A percentile compares a stretch with the other conserved stretches of the same genome.
Conservation (phyloP, 176 grass and related monocot species). For the Echinochloa phyllopogon region DNA sequence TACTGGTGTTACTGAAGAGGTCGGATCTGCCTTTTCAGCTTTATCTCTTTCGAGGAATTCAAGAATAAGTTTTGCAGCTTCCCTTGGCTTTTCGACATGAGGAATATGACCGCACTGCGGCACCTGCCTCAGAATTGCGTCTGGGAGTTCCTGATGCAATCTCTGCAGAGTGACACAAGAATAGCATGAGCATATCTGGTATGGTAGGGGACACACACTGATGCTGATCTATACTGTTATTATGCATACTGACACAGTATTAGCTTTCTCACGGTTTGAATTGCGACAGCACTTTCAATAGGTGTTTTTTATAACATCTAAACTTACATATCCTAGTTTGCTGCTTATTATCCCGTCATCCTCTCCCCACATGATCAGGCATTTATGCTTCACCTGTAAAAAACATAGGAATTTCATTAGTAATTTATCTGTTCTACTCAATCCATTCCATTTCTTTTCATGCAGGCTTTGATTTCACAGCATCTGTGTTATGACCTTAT, state of each 20-base stretch:
- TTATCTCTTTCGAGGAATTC: slow-evolving; percentile 57
- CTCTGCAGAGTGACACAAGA: slow-evolving; percentile 61
- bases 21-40: background rate
- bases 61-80: slow-evolving; percentile 50
- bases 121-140: slow-evolving; percentile 59
- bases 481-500: background rate
- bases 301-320: background rate
- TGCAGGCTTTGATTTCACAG: background rate
- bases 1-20: slow-evolving; percentile 1
- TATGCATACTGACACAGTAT: background rate
- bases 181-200: background rate
- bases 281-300: background rate
- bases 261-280: background rate
- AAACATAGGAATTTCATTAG: background rate
- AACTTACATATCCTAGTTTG: slow-evolving; percentile 74
- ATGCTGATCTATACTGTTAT: background rate
- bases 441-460: background rate
- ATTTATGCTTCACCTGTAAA: slow-evolving; percentile 80
- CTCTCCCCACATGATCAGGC: slow-evolving; percentile 87
- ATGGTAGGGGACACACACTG: background rate
- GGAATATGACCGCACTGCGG: slow-evolving; percentile 84
- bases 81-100: slow-evolving; percentile 83
- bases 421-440: background rate
- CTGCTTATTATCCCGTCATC: slow-evolving; percentile 83
- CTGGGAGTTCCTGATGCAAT: slow-evolving; percentile 69